Evolutionary conservation across 208 protist genomes (phyloP), one percentile per base, ranked within the genome.

Genomic region (Kentomonas sorsogonicus): DNA sequence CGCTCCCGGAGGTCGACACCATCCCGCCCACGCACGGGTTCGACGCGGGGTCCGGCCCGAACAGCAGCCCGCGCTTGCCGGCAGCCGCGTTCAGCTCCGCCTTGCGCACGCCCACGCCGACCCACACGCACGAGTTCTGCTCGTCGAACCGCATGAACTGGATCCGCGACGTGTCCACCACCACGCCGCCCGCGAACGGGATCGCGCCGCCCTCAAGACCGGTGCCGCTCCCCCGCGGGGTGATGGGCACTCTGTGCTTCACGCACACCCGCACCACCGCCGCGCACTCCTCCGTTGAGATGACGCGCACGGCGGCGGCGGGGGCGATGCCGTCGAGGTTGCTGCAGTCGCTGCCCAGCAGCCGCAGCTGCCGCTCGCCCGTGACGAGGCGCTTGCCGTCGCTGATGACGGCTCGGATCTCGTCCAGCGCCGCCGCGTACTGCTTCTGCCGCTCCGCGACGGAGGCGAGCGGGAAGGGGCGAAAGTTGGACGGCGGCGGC

Each of bases 1-100:
- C 85, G 27, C 67, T 81, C 47, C 74, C 82, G n/a, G 81, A 67
- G 26, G 72, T 86, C 1, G 71, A 69, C 22, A 77, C 74, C 80
- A 91, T 89, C 13, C 85, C 86, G n/a, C 89, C 84, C 20, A 91
- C 79, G 23, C 60, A 74, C 30, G 75, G 75, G 58, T 86, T 80
- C 20, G 66, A 77, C 3, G 69, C 63, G 4, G 74, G 79, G 56
- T 83, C 76, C 3, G 75, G 75, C 27, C 79, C 79, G 45, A 87
- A 83, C 22, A 72, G 50, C 15, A 83, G 71, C 0, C 79, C 79
- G 30, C 43, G 56, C 44, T 65, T 34, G 15, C 60, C 31, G 11
- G 61, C 60, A 10, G 43, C 69, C 11, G 57, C 23, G 46, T 72
- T 59, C 63, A 87, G 53, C 20, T 64, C 63, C 16, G 79, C 54